phyloP scores from a whole-genome alignment of 2,329 filamentous ascomycete genomes.

The Ceratocystis alfenasii region DNA sequence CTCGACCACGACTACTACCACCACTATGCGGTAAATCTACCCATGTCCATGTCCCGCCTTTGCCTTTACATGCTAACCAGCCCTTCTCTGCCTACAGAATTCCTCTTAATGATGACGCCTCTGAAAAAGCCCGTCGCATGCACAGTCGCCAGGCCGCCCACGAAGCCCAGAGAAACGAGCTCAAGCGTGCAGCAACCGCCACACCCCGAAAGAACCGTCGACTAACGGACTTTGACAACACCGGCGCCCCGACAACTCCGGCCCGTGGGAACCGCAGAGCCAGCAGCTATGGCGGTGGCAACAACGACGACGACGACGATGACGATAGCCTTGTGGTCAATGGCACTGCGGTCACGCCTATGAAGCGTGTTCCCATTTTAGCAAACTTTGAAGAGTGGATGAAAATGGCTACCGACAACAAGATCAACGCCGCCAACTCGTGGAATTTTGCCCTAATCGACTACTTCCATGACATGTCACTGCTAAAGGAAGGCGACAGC shows the following conservation, averaged over 20 bases:
- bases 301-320: slow-evolving; percentile 39
- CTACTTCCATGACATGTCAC: slow-evolving; percentile 98
- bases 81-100: slow-evolving; percentile 36
- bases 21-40: slow-evolving; percentile 28
- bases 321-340: slow-evolving; percentile 54
- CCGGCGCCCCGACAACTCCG: slow-evolving; percentile 43
- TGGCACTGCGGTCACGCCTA: slow-evolving; percentile 72
- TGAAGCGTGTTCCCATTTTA: slow-evolving; percentile 89
- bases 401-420: slow-evolving; percentile 99
- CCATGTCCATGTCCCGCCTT: neutral
- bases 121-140: slow-evolving; percentile 78
- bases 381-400: slow-evolving; percentile 99
- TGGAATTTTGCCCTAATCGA: slow-evolving; percentile 99
- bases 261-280: slow-evolving; percentile 36
- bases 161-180: slow-evolving; percentile 82
- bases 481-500: slow-evolving; percentile 88
- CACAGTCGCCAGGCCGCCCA: slow-evolving; percentile 80
- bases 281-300: slow-evolving; percentile 25
- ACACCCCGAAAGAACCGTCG: slow-evolving; percentile 55
- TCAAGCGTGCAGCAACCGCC: slow-evolving; percentile 62
- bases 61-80: neutral
- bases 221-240: slow-evolving; percentile 47
- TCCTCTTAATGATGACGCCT: slow-evolving; percentile 87
- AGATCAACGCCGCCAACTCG: slow-evolving; percentile 94
- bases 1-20: slow-evolving; percentile 29